Base-by-base conservation (phyloP, 1,284 basidiomycete species). In the Peniophora sp. region DNA sequence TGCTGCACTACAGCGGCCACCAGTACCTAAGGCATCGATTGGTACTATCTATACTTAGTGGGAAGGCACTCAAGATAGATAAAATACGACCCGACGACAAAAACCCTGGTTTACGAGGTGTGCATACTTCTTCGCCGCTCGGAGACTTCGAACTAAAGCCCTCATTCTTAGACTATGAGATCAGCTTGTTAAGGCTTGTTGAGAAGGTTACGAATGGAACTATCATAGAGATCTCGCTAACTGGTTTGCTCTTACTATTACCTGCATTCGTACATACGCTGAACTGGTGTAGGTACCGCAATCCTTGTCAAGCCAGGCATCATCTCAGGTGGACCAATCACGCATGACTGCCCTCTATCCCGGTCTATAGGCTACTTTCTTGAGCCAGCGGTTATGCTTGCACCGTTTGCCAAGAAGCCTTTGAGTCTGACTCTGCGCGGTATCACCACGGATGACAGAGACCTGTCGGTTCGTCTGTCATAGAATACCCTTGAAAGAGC, bases 121-220 rank as follows among this genome's bases (percentile, higher is more conserved):
- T 48, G 70, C 54, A n/a, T 18, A 18, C 23, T 12, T 37, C 24
- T 23, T 2, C 17, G 20, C 27, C 11, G 20, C 39, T 43, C 3
- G n/a, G 23, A 18, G n/a, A 24, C 22, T 22, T 2, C 3, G 18
- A 45, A 18, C 1, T 39, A 14, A 35, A 42, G 3, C 3, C 9
- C 24, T 35, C 47, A 24, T 36, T 46, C 34, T 3, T 59, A 88
- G 95, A 98, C 64, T 97, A 88, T 67, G 97, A 99, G 72, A 85
- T 97, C 50, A 96, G 90, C 61, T 78, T 98, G 27, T 66, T 99
- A 42, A 75, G 97, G 20, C 70, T 99, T 12, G 62, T 99, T 23
- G 96, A 99, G 66, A 94, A 93, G 63, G 72, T 92, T 2, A 97
- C 95, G 3, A 98, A 99, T 75, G 97, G 97, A 1, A 92, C 91